Base-by-base conservation (phyloP, 2,329 filamentous ascomycete genomes). In the Apiospora marii region DNA sequence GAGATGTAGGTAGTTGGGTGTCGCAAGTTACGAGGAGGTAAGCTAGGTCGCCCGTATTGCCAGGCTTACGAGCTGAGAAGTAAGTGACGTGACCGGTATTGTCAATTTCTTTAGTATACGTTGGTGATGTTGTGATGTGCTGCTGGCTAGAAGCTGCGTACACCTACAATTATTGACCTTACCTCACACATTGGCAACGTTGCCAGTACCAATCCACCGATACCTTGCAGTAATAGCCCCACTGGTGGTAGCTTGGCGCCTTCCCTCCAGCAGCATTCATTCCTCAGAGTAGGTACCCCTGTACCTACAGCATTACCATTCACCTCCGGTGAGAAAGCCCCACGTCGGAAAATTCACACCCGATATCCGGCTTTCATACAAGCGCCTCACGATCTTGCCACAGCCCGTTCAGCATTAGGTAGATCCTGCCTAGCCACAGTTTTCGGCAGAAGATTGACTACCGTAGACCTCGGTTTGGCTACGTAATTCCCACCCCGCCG, bases 141-240 rank as follows among this genome's bases (percentile, higher is more conserved):
- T 64, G 58, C 58, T 22, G 58, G 58, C 58, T 30, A 24, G 49
- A 64, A 64, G 22, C 53, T 61, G 30, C 6, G 58, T 64, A 41
- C 34, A 41, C 34, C 3, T 41, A 64, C 34, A 41, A 41, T n/a
- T 64, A 34, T 41, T 64, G 58, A n/a, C 58, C 30, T 64, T 10
- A 64, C 58, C 58, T 22, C 19, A 19, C 58, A 64, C 58, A 64
- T n/a, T 64, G 58, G 58, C 58, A 64, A 64, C 58, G 58, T 64
- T n/a, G 58, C 58, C 58, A 64, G 22, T 64, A 64, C 58, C 58
- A 64, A 64, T 24, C 58, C 58, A 64, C 19, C 58, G 58, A 64
- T n/a, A 64, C 58, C 58, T 41, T 64, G 34, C 58, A n/a, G 51
- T 16, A 34, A 10, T 7, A 37, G 53, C 53, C 53, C 53, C 53